Evolutionary conservation across 2,329 filamentous ascomycete genomes (phyloP).

Genomic region (Diaporthe citri): DNA sequence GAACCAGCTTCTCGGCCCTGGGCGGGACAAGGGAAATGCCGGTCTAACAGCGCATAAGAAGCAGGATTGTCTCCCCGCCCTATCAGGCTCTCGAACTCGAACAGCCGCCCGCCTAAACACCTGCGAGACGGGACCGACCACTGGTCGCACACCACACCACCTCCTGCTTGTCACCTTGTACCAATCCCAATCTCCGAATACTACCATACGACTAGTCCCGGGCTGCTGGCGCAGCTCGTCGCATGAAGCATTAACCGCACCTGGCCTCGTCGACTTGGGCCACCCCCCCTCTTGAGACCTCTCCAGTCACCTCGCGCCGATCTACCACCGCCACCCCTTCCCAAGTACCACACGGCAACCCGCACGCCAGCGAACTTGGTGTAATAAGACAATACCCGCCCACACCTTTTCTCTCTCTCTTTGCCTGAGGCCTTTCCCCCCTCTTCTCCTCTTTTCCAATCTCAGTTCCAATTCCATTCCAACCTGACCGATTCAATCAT

Average conservation of each 20-base stretch:
- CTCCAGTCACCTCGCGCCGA: conserved; percentile 39
- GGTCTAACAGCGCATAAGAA: conserved; percentile 34
- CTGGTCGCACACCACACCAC: conserved; percentile 36
- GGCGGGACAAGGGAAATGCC: conserved; percentile 32
- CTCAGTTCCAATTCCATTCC: not conserved
- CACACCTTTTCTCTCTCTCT: conserved; percentile 26
- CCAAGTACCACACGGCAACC: conserved; percentile 36
- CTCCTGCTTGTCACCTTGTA: conserved; percentile 23
- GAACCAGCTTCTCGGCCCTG: conserved; percentile 17
- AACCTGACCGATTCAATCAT: not conserved
- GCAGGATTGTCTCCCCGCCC: conserved; percentile 3
- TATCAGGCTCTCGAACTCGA: conserved; percentile 24
- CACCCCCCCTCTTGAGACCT: conserved; percentile 37
- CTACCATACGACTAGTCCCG: conserved; percentile 20
- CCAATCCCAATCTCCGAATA: conserved; percentile 25
- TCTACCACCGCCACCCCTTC: conserved; percentile 29
- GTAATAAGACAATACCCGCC: conserved; percentile 40
- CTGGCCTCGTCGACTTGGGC: conserved; percentile 35
- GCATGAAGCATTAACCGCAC: conserved; percentile 39
- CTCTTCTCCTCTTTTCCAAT: conserved; percentile 13
- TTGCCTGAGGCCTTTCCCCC: conserved; percentile 8
- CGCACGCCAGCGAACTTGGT: conserved; percentile 37
- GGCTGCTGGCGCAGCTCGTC: conserved; percentile 17
- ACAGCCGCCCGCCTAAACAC: conserved; percentile 35
- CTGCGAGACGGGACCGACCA: conserved; percentile 32